phyloP scores from a whole-genome alignment of 306 rosid genomes.

The Benincasa hispida region DNA sequence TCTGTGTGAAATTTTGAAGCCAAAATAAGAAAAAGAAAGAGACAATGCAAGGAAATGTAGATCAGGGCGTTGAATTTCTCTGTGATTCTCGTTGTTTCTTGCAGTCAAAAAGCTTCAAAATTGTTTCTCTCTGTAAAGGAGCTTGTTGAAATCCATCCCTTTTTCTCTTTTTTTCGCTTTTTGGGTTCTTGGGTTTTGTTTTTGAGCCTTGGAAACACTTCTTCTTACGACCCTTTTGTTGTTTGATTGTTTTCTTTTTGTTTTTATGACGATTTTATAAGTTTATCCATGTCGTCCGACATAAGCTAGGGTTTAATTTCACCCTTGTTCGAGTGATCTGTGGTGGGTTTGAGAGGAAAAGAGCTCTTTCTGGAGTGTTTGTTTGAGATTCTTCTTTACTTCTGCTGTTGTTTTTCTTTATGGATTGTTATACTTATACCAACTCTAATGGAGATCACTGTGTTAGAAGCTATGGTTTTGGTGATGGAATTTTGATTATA shows the following conservation, averaged over 20 bases:
- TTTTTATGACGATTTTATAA: constrained; percentile 3
- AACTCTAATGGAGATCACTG: constrained; percentile 10
- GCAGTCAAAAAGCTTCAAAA: constrained; percentile 19
- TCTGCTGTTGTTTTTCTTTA: background rate
- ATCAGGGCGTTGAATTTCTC: constrained; percentile 20
- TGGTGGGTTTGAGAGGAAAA: background rate
- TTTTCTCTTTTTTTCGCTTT: background rate
- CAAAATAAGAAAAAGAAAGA: background rate
- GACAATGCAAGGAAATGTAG: constrained; percentile 18
- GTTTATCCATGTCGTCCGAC: constrained; percentile 77
- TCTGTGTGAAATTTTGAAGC: background rate
- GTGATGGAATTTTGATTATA: background rate
- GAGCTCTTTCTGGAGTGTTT: background rate
- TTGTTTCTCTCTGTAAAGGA: background rate
- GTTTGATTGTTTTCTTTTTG: background rate
- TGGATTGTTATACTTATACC: constrained; percentile 28
- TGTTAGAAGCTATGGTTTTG: background rate
- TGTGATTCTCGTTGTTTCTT: constrained; percentile 8
- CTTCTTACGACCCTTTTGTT: background rate
- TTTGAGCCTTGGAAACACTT: background rate
- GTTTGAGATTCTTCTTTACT: background rate
- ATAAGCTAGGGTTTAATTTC: constrained; percentile 42
- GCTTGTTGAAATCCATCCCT: constrained; percentile 1
- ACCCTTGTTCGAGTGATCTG: background rate
- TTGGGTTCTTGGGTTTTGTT: background rate